Evolutionary conservation across 345 rosid genomes (phyloP).

Genomic region (Aquilaria yunnanensis): DNA sequence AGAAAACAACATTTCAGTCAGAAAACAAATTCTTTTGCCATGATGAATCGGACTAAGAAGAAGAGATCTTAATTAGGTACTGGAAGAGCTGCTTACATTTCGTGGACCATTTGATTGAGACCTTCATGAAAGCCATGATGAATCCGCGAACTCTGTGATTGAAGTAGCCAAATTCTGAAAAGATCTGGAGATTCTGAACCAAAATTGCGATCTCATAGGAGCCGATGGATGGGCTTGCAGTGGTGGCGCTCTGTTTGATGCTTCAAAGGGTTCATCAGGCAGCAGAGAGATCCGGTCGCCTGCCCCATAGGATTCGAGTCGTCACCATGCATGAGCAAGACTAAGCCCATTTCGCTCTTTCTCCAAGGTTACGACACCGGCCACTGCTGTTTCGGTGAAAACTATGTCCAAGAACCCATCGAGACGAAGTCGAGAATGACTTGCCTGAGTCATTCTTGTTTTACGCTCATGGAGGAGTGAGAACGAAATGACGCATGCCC

Average conservation of each 20-base stretch:
- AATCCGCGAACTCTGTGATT: too few species aligned
- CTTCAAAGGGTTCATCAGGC: slow-evolving; percentile 59
- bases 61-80: too few species aligned
- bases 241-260: slow-evolving; percentile 61
- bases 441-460: too few species aligned
- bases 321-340: slow-evolving; percentile 92
- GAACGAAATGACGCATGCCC: too few species aligned
- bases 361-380: slow-evolving; percentile 81
- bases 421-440: slow-evolving; percentile 31
- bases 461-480: too few species aligned
- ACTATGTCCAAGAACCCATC: slow-evolving; percentile 83
- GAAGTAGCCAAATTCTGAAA: too few species aligned
- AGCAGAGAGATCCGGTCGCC: slow-evolving; percentile 58
- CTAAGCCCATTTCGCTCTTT: slow-evolving; percentile 67
- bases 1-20: too few species aligned
- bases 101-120: too few species aligned
- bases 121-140: too few species aligned
- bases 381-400: slow-evolving; percentile 82
- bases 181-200: not conserved
- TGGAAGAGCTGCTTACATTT: too few species aligned
- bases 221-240: slow-evolving; percentile 53
- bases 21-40: too few species aligned
- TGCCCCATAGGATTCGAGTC: slow-evolving; percentile 51
- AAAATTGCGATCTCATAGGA: slow-evolving; percentile 51
- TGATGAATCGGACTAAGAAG: too few species aligned